Base-by-base conservation (phyloP, 441 rosid species). In the Pelargonium cotyledonis region DNA sequence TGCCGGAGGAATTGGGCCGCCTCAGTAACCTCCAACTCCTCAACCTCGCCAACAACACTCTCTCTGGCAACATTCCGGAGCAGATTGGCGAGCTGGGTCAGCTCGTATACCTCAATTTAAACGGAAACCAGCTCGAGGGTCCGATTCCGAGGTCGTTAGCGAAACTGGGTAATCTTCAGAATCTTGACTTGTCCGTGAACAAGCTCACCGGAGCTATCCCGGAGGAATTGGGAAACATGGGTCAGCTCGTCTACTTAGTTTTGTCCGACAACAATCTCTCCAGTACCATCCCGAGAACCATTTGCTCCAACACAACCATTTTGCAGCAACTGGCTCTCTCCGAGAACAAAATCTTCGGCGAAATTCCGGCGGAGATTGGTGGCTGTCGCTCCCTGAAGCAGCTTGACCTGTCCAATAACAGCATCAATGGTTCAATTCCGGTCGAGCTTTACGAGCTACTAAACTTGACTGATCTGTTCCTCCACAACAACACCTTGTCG, bases 401-500 rank as follows among this genome's bases (percentile, higher is more conserved):
- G 76, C 86, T 92, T 14, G 96, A 92, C 75, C 78, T 92, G 74
- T 87, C 98, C 0, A 88, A 82, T 76, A 92, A 92, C 80, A 77
- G 83, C 1, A 84, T 92, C 8, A 71, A 71, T 53, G 95, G 98
- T 15, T 77, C 87, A 0, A 86, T 92, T 15, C 98, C 98, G 0
- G 64, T 21, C 0, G 84, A 83, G 65, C 74, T 92, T 29, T 90
- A 72, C 61, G 77, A 86, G 73, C 58, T 86, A 79, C 73, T 67
- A 51, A 67, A 70, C 62, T 68, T 90, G 74, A 84, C 84, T 15
- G 78, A 85, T 72, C 89, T 92, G 44, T 88, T 88, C 65, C 90
- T 92, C 63, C 89, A 90, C 75, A 92, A 92, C 83, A 92, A 92
- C 73, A 87, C 81, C 81, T 83, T 92, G 84, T 83, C 51, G 16